Evolutionary conservation across 2,329 filamentous ascomycete genomes (phyloP).

Genomic region (Ophiostoma ulmi): DNA sequence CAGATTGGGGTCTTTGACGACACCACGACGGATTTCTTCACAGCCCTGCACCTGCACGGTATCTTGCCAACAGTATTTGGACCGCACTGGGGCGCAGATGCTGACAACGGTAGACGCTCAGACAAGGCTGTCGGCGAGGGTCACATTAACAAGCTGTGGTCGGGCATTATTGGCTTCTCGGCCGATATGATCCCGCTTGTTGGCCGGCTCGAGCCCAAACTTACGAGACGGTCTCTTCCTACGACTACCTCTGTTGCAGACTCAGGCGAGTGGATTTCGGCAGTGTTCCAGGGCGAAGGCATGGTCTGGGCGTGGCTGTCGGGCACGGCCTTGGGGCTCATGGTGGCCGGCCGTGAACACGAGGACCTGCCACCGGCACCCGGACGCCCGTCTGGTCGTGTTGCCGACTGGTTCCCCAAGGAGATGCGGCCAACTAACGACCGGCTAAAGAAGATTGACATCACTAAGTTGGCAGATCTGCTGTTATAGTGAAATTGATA

Average conservation of each 20-base stretch:
- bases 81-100: constrained; percentile 35
- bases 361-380: constrained; percentile 31
- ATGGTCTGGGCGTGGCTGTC: constrained; percentile 52
- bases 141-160: constrained; percentile 43
- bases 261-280: constrained; percentile 47
- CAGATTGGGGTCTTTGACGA: constrained; percentile 48
- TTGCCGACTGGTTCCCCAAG: constrained; percentile 41
- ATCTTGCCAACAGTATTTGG: constrained; percentile 42
- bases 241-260: constrained; percentile 14
- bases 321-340: constrained; percentile 44
- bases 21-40: constrained; percentile 37
- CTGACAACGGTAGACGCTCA: not conserved
- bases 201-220: constrained; percentile 37
- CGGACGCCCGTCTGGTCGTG: constrained; percentile 37
- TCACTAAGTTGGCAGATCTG: constrained; percentile 35
- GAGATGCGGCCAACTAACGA: constrained; percentile 35
- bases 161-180: constrained; percentile 45
- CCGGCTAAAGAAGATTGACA: constrained; percentile 36
- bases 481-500: not conserved
- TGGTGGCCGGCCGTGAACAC: constrained; percentile 41
- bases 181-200: constrained; percentile 47
- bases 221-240: constrained; percentile 31
- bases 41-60: constrained; percentile 39
- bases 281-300: constrained; percentile 48
- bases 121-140: constrained; percentile 22